Conservation (phyloP, 2,329 filamentous ascomycete genomes). For the Pyrenochaeta sp. region DNA sequence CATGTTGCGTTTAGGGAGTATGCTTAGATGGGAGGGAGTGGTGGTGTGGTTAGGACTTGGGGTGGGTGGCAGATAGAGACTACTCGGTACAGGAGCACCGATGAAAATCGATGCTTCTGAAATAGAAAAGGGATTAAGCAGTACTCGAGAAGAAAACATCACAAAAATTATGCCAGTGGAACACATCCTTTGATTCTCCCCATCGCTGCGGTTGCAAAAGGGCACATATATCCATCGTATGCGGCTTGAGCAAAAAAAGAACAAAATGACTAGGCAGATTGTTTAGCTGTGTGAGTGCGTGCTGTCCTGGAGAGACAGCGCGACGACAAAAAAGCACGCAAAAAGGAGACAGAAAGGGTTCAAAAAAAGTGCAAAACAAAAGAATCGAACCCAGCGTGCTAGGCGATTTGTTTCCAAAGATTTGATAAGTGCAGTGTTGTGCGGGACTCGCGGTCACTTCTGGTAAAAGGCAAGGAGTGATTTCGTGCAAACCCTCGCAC, state of each 20-base stretch:
- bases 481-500: conserved; percentile 75
- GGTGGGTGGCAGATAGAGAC: too few relatives aligned
- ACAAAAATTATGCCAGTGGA: too few relatives aligned
- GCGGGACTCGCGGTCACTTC: conserved; percentile 75
- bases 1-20: conserved; percentile 34
- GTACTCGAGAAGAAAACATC: too few relatives aligned
- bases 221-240: too few relatives aligned
- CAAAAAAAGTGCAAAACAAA: conserved; percentile 38
- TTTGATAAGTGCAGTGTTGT: conserved; percentile 65
- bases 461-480: conserved; percentile 83
- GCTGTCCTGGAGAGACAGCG: not conserved
- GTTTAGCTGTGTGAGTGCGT: not conserved
- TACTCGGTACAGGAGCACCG: too few relatives aligned
- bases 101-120: too few relatives aligned
- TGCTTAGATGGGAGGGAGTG: not conserved
- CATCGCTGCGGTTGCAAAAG: too few relatives aligned
- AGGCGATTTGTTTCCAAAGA: conserved; percentile 60
- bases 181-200: too few relatives aligned
- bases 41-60: not conserved
- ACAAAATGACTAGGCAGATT: too few relatives aligned
- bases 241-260: too few relatives aligned
- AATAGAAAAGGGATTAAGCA: too few relatives aligned
- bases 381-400: conserved; percentile 54
- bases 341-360: conserved; percentile 11
- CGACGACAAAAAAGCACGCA: not conserved